Base-by-base conservation (phyloP, 106 monocot genomes). In the Allium fistulosum region DNA sequence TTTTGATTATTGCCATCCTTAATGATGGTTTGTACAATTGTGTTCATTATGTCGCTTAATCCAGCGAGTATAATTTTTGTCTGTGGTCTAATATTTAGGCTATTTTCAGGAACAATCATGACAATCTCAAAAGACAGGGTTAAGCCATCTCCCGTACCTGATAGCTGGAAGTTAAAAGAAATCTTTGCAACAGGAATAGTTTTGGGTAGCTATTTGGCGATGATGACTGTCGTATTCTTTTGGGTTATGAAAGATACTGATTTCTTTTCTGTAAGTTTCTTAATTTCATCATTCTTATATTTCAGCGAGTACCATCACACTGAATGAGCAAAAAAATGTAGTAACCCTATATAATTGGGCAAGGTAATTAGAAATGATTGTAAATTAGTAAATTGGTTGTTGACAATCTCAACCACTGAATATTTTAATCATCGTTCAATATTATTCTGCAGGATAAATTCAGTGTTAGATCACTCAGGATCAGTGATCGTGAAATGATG, bases 121-220 rank as follows among this genome's bases (percentile, higher is more conserved):
- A 90, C 90, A 46, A 90, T 90, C 59, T 90, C 90, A 13, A 86
- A 90, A 59, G 90, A 90, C 62, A 59, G 90, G 17, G 90, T 90
- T 49, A 86, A 86, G 57, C 83, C 90, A 53, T 90, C 90, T 65
- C 90, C 90, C 7, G 11, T 81, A 28, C 90, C 90, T 11, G 90
- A 90, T 53, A 90, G 90, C 57, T 90, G 90, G 90, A 90, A 90
- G 57, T 83, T 90, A 7, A 90, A 80, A 51, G 90, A 90, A 63
- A 90, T 90, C 65, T 90, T 90, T 66, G 85, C 90, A 4, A 90
- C 90, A 48, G 90, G 90, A 16, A n/a, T 86, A 16, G 86, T 90
- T 11, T 56, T 90, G 9, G 90, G 90, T 2, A 55, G 68, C 49
- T 90, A 90, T 74, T 46, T 90, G 12, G 90, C 85, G 9, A 4